Base-by-base conservation (phyloP, 2,329 filamentous ascomycete species). In the Pezicula carpinea region DNA sequence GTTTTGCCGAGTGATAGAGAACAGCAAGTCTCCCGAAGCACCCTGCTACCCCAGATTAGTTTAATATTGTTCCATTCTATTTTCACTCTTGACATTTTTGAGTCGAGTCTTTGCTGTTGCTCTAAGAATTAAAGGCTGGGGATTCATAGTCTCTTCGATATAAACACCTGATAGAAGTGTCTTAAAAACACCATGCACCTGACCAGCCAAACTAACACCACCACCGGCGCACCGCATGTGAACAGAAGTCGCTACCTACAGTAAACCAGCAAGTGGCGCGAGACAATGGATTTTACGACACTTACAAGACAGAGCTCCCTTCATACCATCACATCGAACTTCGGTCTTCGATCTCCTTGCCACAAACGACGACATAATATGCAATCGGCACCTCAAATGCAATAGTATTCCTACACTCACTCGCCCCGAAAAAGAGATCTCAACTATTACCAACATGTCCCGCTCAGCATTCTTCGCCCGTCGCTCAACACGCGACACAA, bases 401-500 rank as follows among this genome's bases (percentile, higher is more conserved):
- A 19, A 35, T 14, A 15, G 2, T 15, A 17, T 19, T 19, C 33
- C 33, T n/a, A 5, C 5, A 35, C 8, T 35, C 14, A n/a, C n/a
- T n/a, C n/a, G n/a, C n/a, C n/a, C n/a, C n/a, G n/a, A 6, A 17
- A 19, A 17, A 15, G 33, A 35, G 3, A 14, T 14, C 1, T 3
- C 6, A 35, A 19, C 33, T 19, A 4, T 7, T 8, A 17, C 13
- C 5, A 35, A 17, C 29, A 61, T 57, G 53, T 56, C 56, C 8
- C 52, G 51, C 17, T 54, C 55, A 22, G 52, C 56, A 13, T 57
- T 57, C 47, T 57, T 56, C 49, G 43, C 46, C 8, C 53, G 52
- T 23, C 38, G 38, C 38, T 46, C 43, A 34, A 44, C 54, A 11
- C 39, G 46, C 38, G 52, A 56, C 48, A 47, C 42, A 36, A 51